These are phyloP conservation scores for Lupinus albus DNA, from an alignment of 306 rosid genomes.

Conservation along the genomic window DNA sequence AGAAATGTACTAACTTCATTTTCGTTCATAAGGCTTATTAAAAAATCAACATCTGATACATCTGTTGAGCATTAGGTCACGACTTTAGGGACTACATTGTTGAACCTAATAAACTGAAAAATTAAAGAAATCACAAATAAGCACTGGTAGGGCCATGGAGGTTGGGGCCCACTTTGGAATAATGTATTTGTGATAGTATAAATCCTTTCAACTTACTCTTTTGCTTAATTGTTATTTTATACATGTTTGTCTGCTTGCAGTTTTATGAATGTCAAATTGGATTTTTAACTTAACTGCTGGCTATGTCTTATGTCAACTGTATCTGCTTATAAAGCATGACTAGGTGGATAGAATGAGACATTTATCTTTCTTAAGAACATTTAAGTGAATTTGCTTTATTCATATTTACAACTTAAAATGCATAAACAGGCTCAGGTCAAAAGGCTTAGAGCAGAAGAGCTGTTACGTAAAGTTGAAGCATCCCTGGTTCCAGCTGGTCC, in stretches of 20 bases:
- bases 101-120: constrained; percentile 16
- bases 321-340: constrained; percentile 3
- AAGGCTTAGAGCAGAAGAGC: constrained; percentile 76
- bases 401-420: constrained; percentile 36
- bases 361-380: constrained; percentile 7
- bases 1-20: constrained; percentile 20
- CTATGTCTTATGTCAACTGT: neutral
- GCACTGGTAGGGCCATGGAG: neutral
- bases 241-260: constrained; percentile 11
- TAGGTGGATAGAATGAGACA: constrained; percentile 7
- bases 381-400: constrained; percentile 27
- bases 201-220: constrained; percentile 12
- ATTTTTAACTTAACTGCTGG: neutral
- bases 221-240: neutral
- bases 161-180: constrained; percentile 23
- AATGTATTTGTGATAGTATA: neutral
- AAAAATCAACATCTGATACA: constrained; percentile 1
- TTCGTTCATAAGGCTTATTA: constrained; percentile 17
- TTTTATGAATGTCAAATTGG: constrained; percentile 3
- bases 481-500: constrained; percentile 83
- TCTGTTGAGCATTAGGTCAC: neutral
- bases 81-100: neutral
- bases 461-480: constrained; percentile 68
- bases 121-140: neutral
- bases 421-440: constrained; percentile 74